Evolutionary conservation across 345 rosid genomes (phyloP), one percentile per base, ranked within the genome.

Genomic region (Erucastrum elatum): DNA sequence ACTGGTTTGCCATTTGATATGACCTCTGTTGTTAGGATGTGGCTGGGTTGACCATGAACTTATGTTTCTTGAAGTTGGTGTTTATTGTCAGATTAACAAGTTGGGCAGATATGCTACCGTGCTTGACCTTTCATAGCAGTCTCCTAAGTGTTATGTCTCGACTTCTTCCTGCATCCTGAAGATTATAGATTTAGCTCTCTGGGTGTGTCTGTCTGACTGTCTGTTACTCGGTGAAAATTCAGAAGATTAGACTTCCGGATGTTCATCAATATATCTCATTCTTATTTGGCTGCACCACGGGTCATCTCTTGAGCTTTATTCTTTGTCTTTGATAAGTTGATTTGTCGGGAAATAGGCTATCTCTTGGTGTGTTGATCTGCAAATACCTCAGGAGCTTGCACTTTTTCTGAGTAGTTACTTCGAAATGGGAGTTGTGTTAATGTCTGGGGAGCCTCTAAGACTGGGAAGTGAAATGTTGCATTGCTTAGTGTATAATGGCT

Each of bases 401-500:
- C 13, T 34, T 58, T 25, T 8, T 69, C 51, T 61, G 10, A 64
- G 44, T 71, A 4, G 58, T 51, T 70, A 35, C 26, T 64, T 64
- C 9, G 25, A 30, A n/a, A 39, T 30, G 41, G 81, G 60, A 77
- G 66, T 64, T 62, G 21, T 64, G 33, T 9, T 49, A 46, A 49
- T 69, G 64, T 71, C 49, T 30, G 16, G 71, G 35, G 11, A 4
- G 61, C 34, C 13, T 77, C 66, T 77, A 77, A 25, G 60, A 55
- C 21, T 62, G 62, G 55, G 30, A 61, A 61, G 76, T 70, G 56
- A 77, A 66, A 73, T 72, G 70, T 66, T 76, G 35, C 71, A 44
- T 70, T 65, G 39, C 64, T 75, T 76, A 16, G 71, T 8, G 61
- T 33, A 64, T n/a, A 72, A 79, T 66, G 77, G 87, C 75, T 78